A percentile compares a stretch with the other conserved stretches of the same genome.
Evolutionary conservation across 176 grass and related monocot species (phyloP).

Genomic region (Saccharum spontaneum): DNA sequence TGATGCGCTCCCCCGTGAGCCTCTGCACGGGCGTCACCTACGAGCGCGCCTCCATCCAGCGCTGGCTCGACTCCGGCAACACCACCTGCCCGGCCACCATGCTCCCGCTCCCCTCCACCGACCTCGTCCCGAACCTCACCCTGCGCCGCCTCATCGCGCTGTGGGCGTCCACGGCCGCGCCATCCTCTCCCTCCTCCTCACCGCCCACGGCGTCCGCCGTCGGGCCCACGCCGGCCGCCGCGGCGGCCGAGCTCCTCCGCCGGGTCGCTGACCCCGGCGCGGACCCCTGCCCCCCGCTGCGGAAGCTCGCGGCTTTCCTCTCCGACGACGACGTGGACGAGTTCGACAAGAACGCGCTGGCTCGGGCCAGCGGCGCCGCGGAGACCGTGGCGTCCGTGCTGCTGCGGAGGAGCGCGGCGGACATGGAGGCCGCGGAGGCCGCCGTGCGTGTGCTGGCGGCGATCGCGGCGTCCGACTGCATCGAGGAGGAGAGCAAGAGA

Average conservation of each 20-base stretch:
- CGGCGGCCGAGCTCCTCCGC: slow-evolving; percentile 28
- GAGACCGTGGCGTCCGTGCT: slow-evolving; percentile 47
- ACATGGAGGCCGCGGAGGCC: slow-evolving; percentile 20
- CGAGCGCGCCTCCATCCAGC: slow-evolving; percentile 75
- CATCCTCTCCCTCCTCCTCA: slow-evolving; percentile 12
- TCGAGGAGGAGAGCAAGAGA: slow-evolving; percentile 57
- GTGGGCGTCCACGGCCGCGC: slow-evolving; percentile 59
- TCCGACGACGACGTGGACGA: slow-evolving; percentile 64
- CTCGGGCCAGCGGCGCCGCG: slow-evolving; percentile 32
- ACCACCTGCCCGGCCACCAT: slow-evolving; percentile 77
- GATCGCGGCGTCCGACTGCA: slow-evolving; percentile 50
- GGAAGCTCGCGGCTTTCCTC: slow-evolving; percentile 58
- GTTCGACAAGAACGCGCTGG: slow-evolving; percentile 70
- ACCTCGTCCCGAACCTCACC: slow-evolving; percentile 65
- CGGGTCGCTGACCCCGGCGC: slow-evolving; percentile 11
- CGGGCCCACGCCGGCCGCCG: slow-evolving; percentile 16
- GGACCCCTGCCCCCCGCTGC: slow-evolving; percentile 40
- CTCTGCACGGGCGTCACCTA: slow-evolving; percentile 93
- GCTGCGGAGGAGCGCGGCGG: background rate
- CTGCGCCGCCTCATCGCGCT: slow-evolving; percentile 63
- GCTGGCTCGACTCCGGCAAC: slow-evolving; percentile 83
- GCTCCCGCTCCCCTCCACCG: slow-evolving; percentile 64
- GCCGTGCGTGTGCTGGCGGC: slow-evolving; percentile 51
- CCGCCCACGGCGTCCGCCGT: slow-evolving; percentile 25
- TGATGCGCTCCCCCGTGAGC: slow-evolving; percentile 87